phyloP scores from a whole-genome alignment of 2,329 filamentous ascomycete species.

The Colletotrichum phormii region DNA sequence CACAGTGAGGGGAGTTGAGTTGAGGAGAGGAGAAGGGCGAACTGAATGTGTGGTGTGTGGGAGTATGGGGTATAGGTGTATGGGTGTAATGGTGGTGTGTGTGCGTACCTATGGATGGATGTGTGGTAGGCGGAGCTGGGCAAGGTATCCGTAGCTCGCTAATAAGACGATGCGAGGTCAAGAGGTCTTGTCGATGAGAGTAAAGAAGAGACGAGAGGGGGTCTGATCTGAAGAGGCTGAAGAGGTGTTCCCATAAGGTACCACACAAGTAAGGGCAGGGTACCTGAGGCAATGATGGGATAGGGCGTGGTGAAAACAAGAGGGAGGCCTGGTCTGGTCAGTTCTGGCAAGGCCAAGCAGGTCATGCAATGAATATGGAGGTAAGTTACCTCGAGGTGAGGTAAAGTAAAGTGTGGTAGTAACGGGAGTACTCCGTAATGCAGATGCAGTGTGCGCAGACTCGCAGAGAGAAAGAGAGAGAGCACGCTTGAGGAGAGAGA shows the following conservation, averaged over 20 bases:
- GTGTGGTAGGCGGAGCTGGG: not conserved
- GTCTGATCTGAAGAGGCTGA: conserved; percentile 9
- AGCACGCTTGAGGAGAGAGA: not conserved
- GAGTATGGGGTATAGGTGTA: not conserved
- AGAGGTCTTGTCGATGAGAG: not conserved
- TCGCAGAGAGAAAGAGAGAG: not conserved
- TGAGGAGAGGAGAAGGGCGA: not conserved
- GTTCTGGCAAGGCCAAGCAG: not conserved
- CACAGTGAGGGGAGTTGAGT: not conserved
- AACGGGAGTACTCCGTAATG: not conserved
- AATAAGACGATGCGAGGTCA: conserved; percentile 1
- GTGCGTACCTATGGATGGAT: not conserved
- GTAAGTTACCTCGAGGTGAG: not conserved
- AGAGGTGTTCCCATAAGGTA: not conserved
- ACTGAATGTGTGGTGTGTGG: not conserved
- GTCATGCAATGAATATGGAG: not conserved
- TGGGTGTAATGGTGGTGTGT: not conserved
- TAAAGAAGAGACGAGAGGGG: conserved; percentile 4
- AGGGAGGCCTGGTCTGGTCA: not conserved
- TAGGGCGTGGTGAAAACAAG: not conserved
- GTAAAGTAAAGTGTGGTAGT: not conserved
- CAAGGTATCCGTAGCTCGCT: not conserved
- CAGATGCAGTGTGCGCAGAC: not conserved
- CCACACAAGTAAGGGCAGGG: not conserved
- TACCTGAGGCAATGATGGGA: not conserved